Percentiles rank a stretch among this genome's conserved stretches.
phyloP scores from a whole-genome alignment of 2,329 filamentous ascomycete genomes.

The Fusarium sp. region DNA sequence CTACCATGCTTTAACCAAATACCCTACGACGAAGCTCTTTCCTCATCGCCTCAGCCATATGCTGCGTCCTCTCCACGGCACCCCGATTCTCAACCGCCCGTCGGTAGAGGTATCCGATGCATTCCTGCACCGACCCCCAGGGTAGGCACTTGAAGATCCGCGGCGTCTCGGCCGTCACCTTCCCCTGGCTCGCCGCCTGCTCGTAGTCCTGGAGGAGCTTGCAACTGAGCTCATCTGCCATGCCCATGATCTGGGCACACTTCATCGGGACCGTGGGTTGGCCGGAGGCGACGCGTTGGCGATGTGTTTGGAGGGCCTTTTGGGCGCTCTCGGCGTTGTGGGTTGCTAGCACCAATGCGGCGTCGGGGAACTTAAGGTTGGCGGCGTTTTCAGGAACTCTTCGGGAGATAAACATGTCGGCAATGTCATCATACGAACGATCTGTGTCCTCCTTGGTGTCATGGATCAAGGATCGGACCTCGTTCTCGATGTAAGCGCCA shows the following conservation, averaged over 20 bases:
- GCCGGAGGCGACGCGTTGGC: conserved; percentile 48
- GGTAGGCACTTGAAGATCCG: conserved; percentile 52
- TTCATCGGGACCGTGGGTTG: conserved; percentile 48
- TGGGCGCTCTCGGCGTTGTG: conserved; percentile 59
- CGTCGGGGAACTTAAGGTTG: conserved; percentile 51
- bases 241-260: conserved; percentile 67
- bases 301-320: conserved; percentile 56
- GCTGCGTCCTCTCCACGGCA: conserved; percentile 46
- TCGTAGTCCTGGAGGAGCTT: conserved; percentile 54
- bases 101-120: conserved; percentile 51
- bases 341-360: conserved; percentile 63
- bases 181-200: conserved; percentile 14
- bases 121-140: conserved; percentile 53
- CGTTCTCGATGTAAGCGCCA: conserved; percentile 64
- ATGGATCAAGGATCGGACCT: conserved; percentile 60
- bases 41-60: conserved; percentile 44
- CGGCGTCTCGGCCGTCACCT: conserved; percentile 28
- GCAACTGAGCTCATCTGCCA: conserved; percentile 67
- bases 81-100: conserved; percentile 53
- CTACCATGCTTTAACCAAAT: conserved; percentile 15
- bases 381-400: conserved; percentile 24
- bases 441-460: conserved; percentile 64
- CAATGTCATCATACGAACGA: conserved; percentile 59
- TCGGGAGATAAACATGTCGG: conserved; percentile 57
- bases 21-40: conserved; percentile 43